Conservation (phyloP, 768 basidiomycete species). For the Trametes coccinea region DNA sequence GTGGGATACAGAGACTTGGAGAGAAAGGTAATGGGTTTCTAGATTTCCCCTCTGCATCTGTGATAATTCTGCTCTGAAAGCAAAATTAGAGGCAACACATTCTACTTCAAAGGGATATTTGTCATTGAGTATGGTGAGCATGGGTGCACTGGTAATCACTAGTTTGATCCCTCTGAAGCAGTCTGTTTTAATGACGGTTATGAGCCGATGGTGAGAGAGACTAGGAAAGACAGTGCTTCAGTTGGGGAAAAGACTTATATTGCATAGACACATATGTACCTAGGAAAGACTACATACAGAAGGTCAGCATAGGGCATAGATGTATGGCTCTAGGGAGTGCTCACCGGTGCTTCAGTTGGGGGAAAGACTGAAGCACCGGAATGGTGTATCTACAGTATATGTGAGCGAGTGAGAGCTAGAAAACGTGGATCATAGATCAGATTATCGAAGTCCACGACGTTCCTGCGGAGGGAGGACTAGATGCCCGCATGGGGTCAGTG, state of each 20-base stretch:
- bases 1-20: constrained; percentile 17
- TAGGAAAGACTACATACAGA: not conserved
- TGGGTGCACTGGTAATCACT: not conserved
- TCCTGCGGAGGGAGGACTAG: too few relatives aligned
- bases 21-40: constrained; percentile 15
- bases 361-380: not conserved
- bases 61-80: constrained; percentile 28
- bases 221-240: constrained; percentile 23
- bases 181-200: too few relatives aligned
- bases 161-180: not conserved
- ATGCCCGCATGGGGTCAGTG: too few relatives aligned
- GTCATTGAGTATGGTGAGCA: constrained; percentile 12
- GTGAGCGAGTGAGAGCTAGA: not conserved
- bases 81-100: not conserved
- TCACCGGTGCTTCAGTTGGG: not conserved
- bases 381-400: not conserved
- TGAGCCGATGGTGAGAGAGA: not conserved
- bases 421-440: not conserved
- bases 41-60: constrained; percentile 22
- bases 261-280: not conserved
- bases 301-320: not conserved
- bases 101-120: constrained; percentile 18
- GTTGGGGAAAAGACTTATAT: constrained; percentile 13
- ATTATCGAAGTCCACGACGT: too few relatives aligned
- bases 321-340: not conserved